Conservation (phyloP, 2,329 filamentous ascomycete genomes). For the Paecilomyces formosus region DNA sequence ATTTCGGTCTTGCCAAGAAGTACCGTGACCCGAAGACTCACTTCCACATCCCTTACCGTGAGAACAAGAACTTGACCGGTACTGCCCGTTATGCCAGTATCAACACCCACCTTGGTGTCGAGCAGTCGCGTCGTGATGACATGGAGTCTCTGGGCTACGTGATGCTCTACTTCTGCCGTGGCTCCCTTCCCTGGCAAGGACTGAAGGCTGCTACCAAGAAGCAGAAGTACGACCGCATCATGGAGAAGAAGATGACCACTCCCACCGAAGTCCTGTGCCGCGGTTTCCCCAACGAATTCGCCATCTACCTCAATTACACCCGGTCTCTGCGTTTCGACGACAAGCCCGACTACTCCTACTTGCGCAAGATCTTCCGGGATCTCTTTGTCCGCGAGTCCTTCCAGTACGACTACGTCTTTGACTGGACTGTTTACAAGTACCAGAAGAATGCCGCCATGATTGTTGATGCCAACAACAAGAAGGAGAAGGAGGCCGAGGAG, state of each 20-base stretch:
- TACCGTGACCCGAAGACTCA: constrained; percentile 99
- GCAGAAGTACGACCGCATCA: constrained; percentile 99
- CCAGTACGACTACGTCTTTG: constrained; percentile 99
- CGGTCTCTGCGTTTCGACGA: constrained; percentile 97
- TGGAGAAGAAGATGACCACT: constrained; percentile 99
- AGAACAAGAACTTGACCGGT: constrained; percentile 99
- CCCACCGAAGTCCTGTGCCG: constrained; percentile 95
- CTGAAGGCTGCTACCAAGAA: constrained; percentile 98
- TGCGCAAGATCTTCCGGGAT: constrained; percentile 99
- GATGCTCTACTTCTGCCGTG: constrained; percentile 99
- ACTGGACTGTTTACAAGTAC: constrained; percentile 99
- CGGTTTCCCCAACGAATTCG: constrained; percentile 98
- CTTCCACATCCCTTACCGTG: constrained; percentile 98
- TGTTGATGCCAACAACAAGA: constrained; percentile 65
- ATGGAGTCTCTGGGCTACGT: constrained; percentile 99
- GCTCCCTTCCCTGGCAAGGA: constrained; percentile 97
- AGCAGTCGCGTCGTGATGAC: constrained; percentile 97
- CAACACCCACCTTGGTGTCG: constrained; percentile 96
- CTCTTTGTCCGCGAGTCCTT: constrained; percentile 98
- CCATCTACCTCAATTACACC: constrained; percentile 99
- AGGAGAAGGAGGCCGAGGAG: constrained; percentile 70
- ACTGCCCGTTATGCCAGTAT: constrained; percentile 98
- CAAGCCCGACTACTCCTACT: constrained; percentile 99
- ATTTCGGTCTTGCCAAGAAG: constrained; percentile 99
- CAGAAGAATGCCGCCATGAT: constrained; percentile 98